These are phyloP conservation scores for Rhodosporidiobolus sp. DNA, from an alignment of 768 basidiomycete species.

Conservation along the genomic window DNA sequence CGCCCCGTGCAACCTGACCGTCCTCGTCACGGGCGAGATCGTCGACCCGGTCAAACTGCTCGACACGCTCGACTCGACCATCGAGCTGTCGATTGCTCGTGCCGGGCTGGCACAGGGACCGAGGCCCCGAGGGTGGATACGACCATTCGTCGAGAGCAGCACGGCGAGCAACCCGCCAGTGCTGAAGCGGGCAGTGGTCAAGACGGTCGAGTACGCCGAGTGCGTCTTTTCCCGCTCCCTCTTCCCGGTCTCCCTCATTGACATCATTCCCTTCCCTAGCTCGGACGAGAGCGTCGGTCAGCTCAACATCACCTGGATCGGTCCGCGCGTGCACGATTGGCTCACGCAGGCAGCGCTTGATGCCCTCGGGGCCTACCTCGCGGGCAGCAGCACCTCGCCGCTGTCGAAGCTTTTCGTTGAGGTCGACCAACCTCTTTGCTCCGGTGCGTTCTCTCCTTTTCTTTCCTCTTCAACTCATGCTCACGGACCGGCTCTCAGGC, in stretches of 20 bases:
- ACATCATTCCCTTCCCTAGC: not conserved
- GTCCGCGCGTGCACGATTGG: slow-evolving; percentile 61
- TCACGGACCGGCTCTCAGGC: slow-evolving; percentile 20
- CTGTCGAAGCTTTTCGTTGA: slow-evolving; percentile 79
- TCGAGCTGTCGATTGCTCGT: slow-evolving; percentile 75
- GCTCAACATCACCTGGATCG: slow-evolving; percentile 68
- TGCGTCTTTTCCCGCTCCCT: slow-evolving; percentile 60
- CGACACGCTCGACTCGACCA: slow-evolving; percentile 63
- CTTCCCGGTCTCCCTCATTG: too few relatives aligned
- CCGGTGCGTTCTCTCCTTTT: too few relatives aligned
- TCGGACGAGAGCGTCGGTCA: slow-evolving; percentile 61
- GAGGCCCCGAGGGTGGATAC: slow-evolving; percentile 75
- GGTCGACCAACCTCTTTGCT: slow-evolving; percentile 75
- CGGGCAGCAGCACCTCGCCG: slow-evolving; percentile 55
- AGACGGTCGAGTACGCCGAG: slow-evolving; percentile 86
- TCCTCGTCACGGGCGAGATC: slow-evolving; percentile 77
- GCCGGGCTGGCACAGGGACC: slow-evolving; percentile 67
- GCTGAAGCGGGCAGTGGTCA: slow-evolving; percentile 58
- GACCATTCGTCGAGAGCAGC: slow-evolving; percentile 84
- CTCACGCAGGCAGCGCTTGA: slow-evolving; percentile 77
- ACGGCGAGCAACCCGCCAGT: slow-evolving; percentile 58
- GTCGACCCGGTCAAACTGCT: slow-evolving; percentile 71
- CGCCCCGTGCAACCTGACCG: slow-evolving; percentile 83
- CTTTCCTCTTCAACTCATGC: too few relatives aligned
- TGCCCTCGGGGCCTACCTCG: slow-evolving; percentile 78